Conservation (phyloP, 805 yeast species). For the Yamadazyma olivae region DNA sequence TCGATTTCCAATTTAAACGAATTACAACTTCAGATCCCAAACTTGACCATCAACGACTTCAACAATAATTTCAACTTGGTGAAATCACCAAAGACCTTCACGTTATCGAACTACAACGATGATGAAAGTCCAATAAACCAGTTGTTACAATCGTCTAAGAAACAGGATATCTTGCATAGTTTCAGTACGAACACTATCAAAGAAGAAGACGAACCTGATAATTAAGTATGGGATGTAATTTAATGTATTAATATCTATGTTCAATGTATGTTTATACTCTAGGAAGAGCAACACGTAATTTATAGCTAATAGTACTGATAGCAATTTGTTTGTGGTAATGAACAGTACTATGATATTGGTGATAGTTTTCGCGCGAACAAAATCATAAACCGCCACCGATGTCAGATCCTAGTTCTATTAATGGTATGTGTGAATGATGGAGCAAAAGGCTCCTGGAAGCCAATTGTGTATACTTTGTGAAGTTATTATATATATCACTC, state of each 20-base stretch:
- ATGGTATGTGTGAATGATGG: conserved; percentile 35
- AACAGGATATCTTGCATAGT: conserved; percentile 23
- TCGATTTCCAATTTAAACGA: conserved; percentile 20
- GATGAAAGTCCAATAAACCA: conserved; percentile 36
- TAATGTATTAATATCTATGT: too few species aligned
- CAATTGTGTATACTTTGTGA: too few species aligned
- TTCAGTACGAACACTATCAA: conserved; percentile 35
- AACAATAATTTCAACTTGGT: conserved; percentile 23
- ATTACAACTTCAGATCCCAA: conserved; percentile 13
- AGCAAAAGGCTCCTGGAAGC: conserved; percentile 24
- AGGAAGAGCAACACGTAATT: too few species aligned
- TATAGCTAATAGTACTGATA: not conserved
- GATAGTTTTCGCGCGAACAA: too few species aligned
- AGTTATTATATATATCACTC: too few species aligned
- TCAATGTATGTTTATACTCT: too few species aligned
- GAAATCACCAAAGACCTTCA: conserved; percentile 41
- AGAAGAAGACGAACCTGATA: conserved; percentile 28
- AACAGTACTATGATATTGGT: too few species aligned
- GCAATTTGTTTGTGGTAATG: not conserved
- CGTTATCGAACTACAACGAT: conserved; percentile 33
- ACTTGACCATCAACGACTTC: conserved; percentile 13
- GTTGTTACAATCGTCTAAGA: conserved; percentile 21
- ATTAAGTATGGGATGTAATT: too few species aligned
- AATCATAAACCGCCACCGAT: conserved; percentile 29
- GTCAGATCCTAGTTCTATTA: conserved; percentile 79